Percentiles rank a stretch among this genome's conserved stretches.
These are phyloP conservation scores for Andrographis paniculata DNA, from an alignment of 305 asterid genomes.

Conservation along the genomic window DNA sequence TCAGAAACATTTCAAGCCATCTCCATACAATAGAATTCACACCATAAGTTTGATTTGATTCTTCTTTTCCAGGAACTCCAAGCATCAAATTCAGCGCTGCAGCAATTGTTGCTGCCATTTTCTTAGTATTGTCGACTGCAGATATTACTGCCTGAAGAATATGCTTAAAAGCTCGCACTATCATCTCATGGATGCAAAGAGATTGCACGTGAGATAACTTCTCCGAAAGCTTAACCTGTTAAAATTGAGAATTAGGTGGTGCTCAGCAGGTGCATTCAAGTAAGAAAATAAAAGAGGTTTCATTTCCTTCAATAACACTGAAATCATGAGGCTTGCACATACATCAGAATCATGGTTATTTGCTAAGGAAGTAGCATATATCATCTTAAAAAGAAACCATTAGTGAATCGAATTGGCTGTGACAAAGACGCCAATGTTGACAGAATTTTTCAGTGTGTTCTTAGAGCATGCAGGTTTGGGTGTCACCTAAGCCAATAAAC, in stretches of 20 bases:
- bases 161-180: slow-evolving; percentile 92
- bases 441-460: too few relatives aligned
- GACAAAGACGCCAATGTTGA: too few relatives aligned
- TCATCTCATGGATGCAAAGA: slow-evolving; percentile 96
- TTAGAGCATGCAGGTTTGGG: too few relatives aligned
- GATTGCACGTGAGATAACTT: slow-evolving; percentile 93
- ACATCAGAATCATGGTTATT: slow-evolving; percentile 7
- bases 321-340: slow-evolving; percentile 11
- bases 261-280: slow-evolving; percentile 17
- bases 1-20: slow-evolving; percentile 84
- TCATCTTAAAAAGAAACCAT: slow-evolving; percentile 11
- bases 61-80: slow-evolving; percentile 65
- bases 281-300: slow-evolving; percentile 6
- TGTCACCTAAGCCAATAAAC: too few relatives aligned
- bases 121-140: slow-evolving; percentile 55
- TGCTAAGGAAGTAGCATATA: not conserved
- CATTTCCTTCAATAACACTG: slow-evolving; percentile 15
- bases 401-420: too few relatives aligned
- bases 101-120: slow-evolving; percentile 70
- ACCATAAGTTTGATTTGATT: slow-evolving; percentile 33
- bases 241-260: slow-evolving; percentile 19
- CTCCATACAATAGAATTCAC: slow-evolving; percentile 74
- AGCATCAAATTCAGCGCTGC: slow-evolving; percentile 84
- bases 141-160: slow-evolving; percentile 84
- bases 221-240: slow-evolving; percentile 95